phyloP scores from a whole-genome alignment of 805 yeast genomes.

The Yarrowia yakushimensis region DNA sequence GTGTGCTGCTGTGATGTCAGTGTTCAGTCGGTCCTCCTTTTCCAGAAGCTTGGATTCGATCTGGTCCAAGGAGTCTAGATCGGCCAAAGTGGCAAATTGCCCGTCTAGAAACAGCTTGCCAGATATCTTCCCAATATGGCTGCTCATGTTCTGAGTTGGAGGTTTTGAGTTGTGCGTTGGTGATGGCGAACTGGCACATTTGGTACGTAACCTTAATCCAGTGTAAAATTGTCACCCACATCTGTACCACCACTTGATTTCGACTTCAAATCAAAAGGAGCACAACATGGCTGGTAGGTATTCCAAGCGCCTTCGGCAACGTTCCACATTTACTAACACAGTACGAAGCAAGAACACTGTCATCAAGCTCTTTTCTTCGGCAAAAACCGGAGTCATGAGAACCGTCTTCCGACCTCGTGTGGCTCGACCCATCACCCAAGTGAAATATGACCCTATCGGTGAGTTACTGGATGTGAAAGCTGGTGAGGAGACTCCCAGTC shows the following conservation, averaged over 20 bases:
- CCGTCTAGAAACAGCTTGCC: conserved; percentile 1
- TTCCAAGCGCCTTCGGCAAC: too few relatives aligned
- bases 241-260: neutral
- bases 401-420: conserved; percentile 79
- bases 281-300: conserved; percentile 15
- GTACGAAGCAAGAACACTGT: conserved; percentile 67
- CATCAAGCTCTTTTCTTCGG: conserved; percentile 81
- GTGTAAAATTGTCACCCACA: neutral
- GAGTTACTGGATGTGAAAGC: conserved; percentile 27
- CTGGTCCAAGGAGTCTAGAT: neutral
- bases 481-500: neutral
- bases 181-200: neutral
- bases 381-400: conserved; percentile 83
- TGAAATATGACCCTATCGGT: conserved; percentile 77
- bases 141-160: neutral
- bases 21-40: neutral
- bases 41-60: neutral
- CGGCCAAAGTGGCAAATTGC: conserved; percentile 1
- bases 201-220: neutral
- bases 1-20: neutral
- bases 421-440: conserved; percentile 72
- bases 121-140: conserved; percentile 8
- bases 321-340: neutral
- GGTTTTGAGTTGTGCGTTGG: neutral
- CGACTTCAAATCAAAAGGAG: neutral